These are phyloP conservation scores for Cucumis sativus DNA, from an alignment of 306 rosid genomes.

Conservation along the genomic window DNA sequence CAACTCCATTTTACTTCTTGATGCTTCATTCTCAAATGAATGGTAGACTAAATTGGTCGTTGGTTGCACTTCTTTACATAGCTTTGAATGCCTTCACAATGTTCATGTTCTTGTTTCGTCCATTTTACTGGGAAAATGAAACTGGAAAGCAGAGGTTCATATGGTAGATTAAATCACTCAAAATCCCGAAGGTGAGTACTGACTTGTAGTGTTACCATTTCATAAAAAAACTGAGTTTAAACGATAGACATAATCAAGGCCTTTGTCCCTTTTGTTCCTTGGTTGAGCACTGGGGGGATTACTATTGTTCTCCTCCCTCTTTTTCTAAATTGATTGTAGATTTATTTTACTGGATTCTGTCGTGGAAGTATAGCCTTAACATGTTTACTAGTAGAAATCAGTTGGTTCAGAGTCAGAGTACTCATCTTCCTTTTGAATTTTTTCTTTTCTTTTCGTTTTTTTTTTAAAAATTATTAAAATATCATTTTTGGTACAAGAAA, in stretches of 20 bases:
- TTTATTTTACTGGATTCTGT: no score
- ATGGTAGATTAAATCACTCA: constrained; percentile 32
- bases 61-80: constrained; percentile 37
- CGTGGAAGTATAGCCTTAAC: no score
- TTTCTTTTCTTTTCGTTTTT: neutral
- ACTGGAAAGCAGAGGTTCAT: constrained; percentile 79
- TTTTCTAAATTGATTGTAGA: no score
- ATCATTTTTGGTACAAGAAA: no score
- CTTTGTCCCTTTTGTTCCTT: neutral
- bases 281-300: no score
- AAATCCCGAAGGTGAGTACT: neutral
- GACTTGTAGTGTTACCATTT: neutral
- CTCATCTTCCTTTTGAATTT: no score
- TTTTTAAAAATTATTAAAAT: no score
- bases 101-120: constrained; percentile 63
- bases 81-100: constrained; percentile 50
- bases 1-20: constrained; percentile 56
- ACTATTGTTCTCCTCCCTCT: no score
- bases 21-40: constrained; percentile 37
- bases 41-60: constrained; percentile 42
- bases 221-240: neutral
- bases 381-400: no score
- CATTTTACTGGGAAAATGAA: constrained; percentile 76
- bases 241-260: neutral
- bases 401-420: no score